Base-by-base conservation (phyloP, 495 filamentous ascomycete species). In the Podospora fimiseda region DNA sequence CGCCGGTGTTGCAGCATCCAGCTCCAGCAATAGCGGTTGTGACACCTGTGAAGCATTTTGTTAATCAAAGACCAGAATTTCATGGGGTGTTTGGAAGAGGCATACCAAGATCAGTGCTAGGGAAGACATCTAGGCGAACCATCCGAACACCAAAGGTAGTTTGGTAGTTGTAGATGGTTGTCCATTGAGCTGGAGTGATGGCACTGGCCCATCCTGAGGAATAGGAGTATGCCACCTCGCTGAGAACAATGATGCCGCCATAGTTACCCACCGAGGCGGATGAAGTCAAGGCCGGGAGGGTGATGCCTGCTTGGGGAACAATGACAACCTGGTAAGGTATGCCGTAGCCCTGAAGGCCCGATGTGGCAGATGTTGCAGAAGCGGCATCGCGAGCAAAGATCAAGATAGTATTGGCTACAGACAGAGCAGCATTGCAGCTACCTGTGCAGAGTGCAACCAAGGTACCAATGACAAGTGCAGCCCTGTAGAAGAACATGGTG, bases 61-160 rank as follows among this genome's bases (percentile, higher is more conserved):
- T 41, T 14, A 41, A n/a, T 18, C 39, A 37, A 37, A 37, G 33
- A 2, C 40, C 24, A 16, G 8, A 20, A 33, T 21, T 1, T 37
- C n/a, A n/a, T n/a, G n/a, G n/a, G n/a, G 24, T 39, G 11, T 9
- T 9, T 2, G 14, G 24, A 5, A 60, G 58, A n/a, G 52, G 58
- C 41, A 68, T 67, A 36, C 81, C 80, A 46, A 71, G 78, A n/a
- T 74, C 70, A 11, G 72, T 65, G 19, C 72, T 70, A 1, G 81
- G 81, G 47, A 71, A 82, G 14, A 74, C 74, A 63, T 81, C 80
- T 13, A 81, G 69, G 45, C 80, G 76, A 23, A 84, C 80, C 78
- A 84, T 80, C 18, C 81, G 73, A 2, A 82, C 74, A n/a, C 76
- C 73, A 51, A 79, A 84, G 21, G 60, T 64, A 3, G 73, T 71